Conservation (phyloP, 225 moss, liverwort and hornwort species). For the Ulota crispa region DNA sequence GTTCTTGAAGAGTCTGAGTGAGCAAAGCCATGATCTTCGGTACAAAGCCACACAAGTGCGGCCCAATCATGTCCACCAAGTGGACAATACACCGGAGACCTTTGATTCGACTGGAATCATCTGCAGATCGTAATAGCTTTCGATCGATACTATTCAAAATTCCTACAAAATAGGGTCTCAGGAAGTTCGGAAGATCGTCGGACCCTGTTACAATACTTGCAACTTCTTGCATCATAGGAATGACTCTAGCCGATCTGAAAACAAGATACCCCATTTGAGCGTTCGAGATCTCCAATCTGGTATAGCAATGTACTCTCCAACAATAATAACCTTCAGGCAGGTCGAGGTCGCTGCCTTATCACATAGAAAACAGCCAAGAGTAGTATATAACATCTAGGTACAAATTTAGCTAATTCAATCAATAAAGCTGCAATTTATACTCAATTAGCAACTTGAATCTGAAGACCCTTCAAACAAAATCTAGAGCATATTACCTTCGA, state of each 20-base stretch:
- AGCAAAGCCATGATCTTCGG: constrained; percentile 99
- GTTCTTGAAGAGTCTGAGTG: constrained; percentile 83
- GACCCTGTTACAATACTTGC: constrained; percentile 96
- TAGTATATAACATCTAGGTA: neutral
- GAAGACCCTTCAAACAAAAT: constrained; percentile 8
- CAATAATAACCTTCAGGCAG: constrained; percentile 13
- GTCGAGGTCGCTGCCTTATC: constrained; percentile 8
- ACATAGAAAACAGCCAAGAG: constrained; percentile 28
- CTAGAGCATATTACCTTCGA: constrained; percentile 57
- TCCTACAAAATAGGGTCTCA: constrained; percentile 89
- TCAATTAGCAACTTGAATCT: neutral
- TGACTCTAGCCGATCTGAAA: constrained; percentile 91
- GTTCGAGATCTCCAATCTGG: constrained; percentile 14
- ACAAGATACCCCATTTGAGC: constrained; percentile 15
- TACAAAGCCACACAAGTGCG: constrained; percentile 91
- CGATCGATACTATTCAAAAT: constrained; percentile 91
- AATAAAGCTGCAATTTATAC: neutral
- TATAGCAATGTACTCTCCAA: constrained; percentile 11
- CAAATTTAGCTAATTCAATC: neutral
- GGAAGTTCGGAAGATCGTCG: constrained; percentile 90
- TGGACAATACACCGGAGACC: constrained; percentile 86
- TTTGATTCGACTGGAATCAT: constrained; percentile 78
- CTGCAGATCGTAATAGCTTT: constrained; percentile 75
- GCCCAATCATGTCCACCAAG: constrained; percentile 86
- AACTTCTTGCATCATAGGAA: constrained; percentile 99